phyloP scores from a whole-genome alignment of 2,329 filamentous ascomycete species.

The Balansia obtecta region DNA sequence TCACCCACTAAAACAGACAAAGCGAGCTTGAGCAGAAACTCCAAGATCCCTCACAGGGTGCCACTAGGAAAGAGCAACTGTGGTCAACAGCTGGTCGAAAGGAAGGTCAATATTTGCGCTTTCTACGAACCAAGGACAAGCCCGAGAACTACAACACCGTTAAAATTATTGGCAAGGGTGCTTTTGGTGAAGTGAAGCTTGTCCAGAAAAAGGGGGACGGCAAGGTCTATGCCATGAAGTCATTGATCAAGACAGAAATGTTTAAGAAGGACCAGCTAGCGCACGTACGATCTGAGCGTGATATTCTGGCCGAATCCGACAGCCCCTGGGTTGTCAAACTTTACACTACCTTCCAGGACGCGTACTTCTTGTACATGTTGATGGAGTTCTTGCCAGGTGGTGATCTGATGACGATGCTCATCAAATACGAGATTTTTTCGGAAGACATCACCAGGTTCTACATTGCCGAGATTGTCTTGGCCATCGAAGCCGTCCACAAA shows the following conservation, averaged over 20 bases:
- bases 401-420: conserved; percentile 99
- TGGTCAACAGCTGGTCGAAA: conserved; percentile 75
- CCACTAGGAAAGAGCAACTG: conserved; percentile 70
- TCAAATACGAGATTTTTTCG: conserved; percentile 99
- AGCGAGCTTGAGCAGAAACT: conserved; percentile 85
- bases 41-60: conserved; percentile 60
- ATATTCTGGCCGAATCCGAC: conserved; percentile 97
- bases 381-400: conserved; percentile 99
- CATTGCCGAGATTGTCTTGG: conserved; percentile 94
- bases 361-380: conserved; percentile 92
- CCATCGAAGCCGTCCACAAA: conserved; percentile 98
- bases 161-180: conserved; percentile 98
- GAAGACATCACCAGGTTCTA: conserved; percentile 98
- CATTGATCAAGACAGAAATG: conserved; percentile 97
- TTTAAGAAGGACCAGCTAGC: conserved; percentile 98
- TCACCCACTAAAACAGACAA: conserved; percentile 46
- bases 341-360: conserved; percentile 95
- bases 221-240: conserved; percentile 98
- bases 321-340: conserved; percentile 99
- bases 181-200: conserved; percentile 95
- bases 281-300: conserved; percentile 92
- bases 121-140: conserved; percentile 84
- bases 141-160: conserved; percentile 91
- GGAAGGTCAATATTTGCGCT: conserved; percentile 86
- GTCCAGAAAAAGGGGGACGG: conserved; percentile 93